phyloP scores from a whole-genome alignment of 2,329 filamentous ascomycete genomes.

The Capronia americana region DNA sequence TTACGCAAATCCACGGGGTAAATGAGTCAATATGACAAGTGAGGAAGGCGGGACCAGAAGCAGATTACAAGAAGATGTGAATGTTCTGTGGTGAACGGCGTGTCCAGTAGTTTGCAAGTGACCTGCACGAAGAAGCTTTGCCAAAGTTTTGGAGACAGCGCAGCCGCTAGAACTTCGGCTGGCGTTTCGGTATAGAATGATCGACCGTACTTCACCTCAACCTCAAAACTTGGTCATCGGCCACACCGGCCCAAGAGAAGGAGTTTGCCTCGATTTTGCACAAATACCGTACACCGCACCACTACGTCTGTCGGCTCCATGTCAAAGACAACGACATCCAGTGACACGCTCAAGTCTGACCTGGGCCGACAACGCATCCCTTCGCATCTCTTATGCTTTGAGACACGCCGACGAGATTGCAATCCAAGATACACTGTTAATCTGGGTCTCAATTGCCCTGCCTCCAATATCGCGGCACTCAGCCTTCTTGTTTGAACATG shows the following conservation, averaged over 20 bases:
- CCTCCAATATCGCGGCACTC: no score
- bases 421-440: not conserved
- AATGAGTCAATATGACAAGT: not conserved
- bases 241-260: not conserved
- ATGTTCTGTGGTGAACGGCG: not conserved
- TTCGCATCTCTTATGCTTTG: not conserved
- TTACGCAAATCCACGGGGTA: not conserved
- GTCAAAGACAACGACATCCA: not conserved
- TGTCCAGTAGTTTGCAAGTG: not conserved
- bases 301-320: not conserved
- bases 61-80: not conserved
- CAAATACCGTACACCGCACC: not conserved
- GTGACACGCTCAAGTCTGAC: not conserved
- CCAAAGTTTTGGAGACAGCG: not conserved
- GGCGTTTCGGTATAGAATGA: not conserved
- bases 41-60: not conserved
- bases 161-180: not conserved
- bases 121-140: not conserved
- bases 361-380: not conserved
- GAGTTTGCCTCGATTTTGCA: not conserved
- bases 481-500: not conserved
- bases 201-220: not conserved
- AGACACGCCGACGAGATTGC: not conserved
- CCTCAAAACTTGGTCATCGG: not conserved
- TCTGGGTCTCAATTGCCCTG: not conserved